These are phyloP conservation scores for Diddensiella caesifluorescens DNA, from an alignment of 805 yeast genomes.

Conservation along the genomic window DNA sequence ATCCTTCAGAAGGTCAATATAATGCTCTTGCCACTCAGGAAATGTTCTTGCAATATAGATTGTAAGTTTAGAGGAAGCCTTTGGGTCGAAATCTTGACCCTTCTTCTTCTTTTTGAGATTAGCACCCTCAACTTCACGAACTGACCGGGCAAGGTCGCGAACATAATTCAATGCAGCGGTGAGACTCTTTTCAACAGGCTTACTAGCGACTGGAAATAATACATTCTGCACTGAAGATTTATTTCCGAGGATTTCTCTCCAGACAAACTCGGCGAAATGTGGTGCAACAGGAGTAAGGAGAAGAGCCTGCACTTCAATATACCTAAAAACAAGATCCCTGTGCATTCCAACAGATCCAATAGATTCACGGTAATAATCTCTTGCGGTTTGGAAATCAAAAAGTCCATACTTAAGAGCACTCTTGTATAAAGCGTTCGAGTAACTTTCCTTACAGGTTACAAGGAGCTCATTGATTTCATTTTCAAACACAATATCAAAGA, in stretches of 20 bases:
- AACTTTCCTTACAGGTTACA: conserved; percentile 66
- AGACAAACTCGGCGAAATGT: conserved; percentile 86
- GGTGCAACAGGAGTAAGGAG: conserved; percentile 91
- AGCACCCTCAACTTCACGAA: conserved; percentile 90
- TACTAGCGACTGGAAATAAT: conserved; percentile 70
- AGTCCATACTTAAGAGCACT: conserved; percentile 85
- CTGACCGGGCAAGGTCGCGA: conserved; percentile 68
- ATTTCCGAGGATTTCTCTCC: conserved; percentile 73
- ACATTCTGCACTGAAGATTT: conserved; percentile 65
- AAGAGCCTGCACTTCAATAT: conserved; percentile 81
- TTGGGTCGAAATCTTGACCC: conserved; percentile 65
- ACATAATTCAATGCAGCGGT: conserved; percentile 73
- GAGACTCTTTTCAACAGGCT: conserved; percentile 56
- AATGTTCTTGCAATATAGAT: conserved; percentile 74
- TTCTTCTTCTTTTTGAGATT: conserved; percentile 82
- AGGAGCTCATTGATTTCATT: conserved; percentile 85
- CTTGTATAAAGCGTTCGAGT: conserved; percentile 71
- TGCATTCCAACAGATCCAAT: conserved; percentile 59
- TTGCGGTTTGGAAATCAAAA: conserved; percentile 89
- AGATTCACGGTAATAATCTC: conserved; percentile 93
- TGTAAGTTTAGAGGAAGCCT: conserved; percentile 67
- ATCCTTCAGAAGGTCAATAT: conserved; percentile 67
- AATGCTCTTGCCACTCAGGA: conserved; percentile 85
- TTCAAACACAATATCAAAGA: conserved; percentile 86
- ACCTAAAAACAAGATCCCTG: conserved; percentile 69